Base-by-base conservation (phyloP, 352 stramenopile species). In the Pythium myriotylum region DNA sequence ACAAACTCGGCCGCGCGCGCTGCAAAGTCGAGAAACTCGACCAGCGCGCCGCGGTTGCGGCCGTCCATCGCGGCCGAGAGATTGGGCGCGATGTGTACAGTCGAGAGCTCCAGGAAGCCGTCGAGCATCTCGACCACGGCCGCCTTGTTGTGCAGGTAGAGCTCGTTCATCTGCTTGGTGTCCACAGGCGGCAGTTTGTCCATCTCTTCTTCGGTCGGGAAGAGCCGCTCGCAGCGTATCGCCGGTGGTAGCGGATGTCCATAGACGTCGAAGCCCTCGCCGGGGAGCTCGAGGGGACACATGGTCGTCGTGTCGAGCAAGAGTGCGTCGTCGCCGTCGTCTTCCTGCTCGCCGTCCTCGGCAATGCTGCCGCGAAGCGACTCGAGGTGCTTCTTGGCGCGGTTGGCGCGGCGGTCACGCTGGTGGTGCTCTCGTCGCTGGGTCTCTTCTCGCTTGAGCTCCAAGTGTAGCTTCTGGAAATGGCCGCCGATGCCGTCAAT, bases 1-100 rank as follows among this genome's bases (percentile, higher is more conserved):
- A 92, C 84, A 63, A 92, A 92, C 50, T 92, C 84, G 16, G 84
- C 72, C 0, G 81, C 77, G 12, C 79, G 66, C 32, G 84, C 84
- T 1, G 74, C 59, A 54, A 92, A 92, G 37, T 92, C 81, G 10
- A 90, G 53, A 8, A 83, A 73, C 51, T 89, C 84, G 33, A 92
- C 70, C 24, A 90, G 62, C 20, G 72, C 65, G 0, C 68, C 72
- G 37, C 81, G 77, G 52, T 84, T 84, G 26, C 68, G 65, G 4
- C 56, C 47, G 4, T 49, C 68, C 39, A 89, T 52, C 5, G 81
- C 82, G 0, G 42, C 46, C 13, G 54, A 46, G 7, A 92, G 57
- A 16, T 77, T 76, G 14, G 77, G 77, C 1, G 71, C 29, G 51
- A 92, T 84, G 9, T 88, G 77, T 9, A 71, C 69, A 14, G 76